phyloP scores from a whole-genome alignment of 345 rosid genomes.

The Murraya paniculata region DNA sequence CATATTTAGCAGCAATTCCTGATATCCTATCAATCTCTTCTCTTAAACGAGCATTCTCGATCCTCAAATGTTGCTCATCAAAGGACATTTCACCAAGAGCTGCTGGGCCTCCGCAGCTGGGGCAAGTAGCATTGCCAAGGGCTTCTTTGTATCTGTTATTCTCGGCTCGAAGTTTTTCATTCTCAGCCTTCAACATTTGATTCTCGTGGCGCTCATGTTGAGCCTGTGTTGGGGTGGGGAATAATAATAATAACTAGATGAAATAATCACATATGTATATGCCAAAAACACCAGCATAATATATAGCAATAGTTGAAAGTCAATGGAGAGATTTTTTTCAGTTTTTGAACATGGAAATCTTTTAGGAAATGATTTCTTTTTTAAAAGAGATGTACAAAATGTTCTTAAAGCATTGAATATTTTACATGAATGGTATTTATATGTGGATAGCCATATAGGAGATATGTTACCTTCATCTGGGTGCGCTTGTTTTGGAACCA shows the following conservation, averaged over 20 bases:
- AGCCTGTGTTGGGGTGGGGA: conserved; percentile 47
- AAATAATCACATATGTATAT: too few species aligned
- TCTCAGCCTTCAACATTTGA: conserved; percentile 69
- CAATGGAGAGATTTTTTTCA: background rate
- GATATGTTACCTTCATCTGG: conserved; percentile 74
- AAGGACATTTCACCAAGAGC: conserved; percentile 94
- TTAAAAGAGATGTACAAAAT: background rate
- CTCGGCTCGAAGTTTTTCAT: conserved; percentile 83
- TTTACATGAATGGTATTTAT: too few species aligned
- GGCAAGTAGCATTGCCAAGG: conserved; percentile 69
- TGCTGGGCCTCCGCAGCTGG: conserved; percentile 83
- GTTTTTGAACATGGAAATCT: background rate
- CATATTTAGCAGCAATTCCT: conserved; percentile 76
- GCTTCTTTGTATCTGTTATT: conserved; percentile 82
- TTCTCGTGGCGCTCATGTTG: conserved; percentile 90
- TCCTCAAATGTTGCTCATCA: conserved; percentile 94
- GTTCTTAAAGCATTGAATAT: background rate
- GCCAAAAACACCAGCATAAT: background rate
- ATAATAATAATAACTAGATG: too few species aligned
- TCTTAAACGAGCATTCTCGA: conserved; percentile 77
- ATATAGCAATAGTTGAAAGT: background rate
- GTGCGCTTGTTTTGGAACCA: conserved; percentile 99
- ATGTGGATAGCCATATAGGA: background rate
- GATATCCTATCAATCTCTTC: conserved; percentile 96
- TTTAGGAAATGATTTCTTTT: background rate